Evolutionary conservation across 495 filamentous ascomycete species (phyloP), one percentile per base, ranked within the genome.

Genomic region (Platismatia glauca): DNA sequence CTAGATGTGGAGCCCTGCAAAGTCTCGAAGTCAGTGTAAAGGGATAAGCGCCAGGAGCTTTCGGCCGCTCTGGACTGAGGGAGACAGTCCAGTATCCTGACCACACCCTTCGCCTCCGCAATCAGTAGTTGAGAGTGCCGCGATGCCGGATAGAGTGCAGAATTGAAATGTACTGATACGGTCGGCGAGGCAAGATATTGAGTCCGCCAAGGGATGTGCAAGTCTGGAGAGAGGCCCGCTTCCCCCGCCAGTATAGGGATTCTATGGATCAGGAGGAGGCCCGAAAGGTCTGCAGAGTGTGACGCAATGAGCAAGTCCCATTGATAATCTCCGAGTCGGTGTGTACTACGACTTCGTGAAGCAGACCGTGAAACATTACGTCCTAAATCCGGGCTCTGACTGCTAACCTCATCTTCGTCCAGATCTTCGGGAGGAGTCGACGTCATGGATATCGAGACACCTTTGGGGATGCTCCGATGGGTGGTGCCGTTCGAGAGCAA

Each of bases 131-230:
- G 79, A 0, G 82, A 78, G 66, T 86, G 82, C 24, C 82, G 78
- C 12, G 71, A 66, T 73, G 87, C 70, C 68, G 88, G 71, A 74
- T 79, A 78, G 69, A 79, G 46, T 0, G 82, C 81, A 12, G 89
- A 84, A 69, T 89, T 94, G 74, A 96, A 96, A 1, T 82, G 75
- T 59, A 95, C 82, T 13, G 75, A 80, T 57, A 78, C 79, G 11
- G 88, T 84, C 1, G 87, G 87, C 15, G 82, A 78, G 0, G 85
- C 79, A 18, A 95, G 74, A 67, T 82, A 81, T 55, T 86, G 80
- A 15, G 78, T 82, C 70, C 86, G 81, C 69, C 84, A 86, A 4
- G 87, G 81, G 52, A 82, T 75, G 34, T 82, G 72, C 18, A 76
- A 79, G 60, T 77, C 70, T 31, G 77, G 69, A 5, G 71, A 58